These are phyloP conservation scores for Mycena indigotica DNA, from an alignment of 768 basidiomycete genomes.

Conservation along the genomic window DNA sequence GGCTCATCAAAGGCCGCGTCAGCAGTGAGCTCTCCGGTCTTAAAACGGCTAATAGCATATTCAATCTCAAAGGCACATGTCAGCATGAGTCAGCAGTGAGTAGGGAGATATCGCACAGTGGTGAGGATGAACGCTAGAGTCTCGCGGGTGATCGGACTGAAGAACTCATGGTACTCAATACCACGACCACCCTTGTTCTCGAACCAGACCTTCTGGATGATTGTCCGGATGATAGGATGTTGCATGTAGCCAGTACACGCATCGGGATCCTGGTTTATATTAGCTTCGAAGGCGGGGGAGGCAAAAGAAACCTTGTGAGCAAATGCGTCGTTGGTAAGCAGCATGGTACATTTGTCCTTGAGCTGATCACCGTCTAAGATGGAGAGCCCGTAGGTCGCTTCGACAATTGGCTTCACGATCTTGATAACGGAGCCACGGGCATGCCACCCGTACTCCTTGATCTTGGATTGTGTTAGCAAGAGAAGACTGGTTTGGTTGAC, in stretches of 20 bases:
- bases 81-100: not conserved
- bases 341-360: not conserved
- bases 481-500: not conserved
- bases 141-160: not conserved
- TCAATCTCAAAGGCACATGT: not conserved
- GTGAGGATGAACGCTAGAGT: not conserved
- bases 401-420: constrained; percentile 1
- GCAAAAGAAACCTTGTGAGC: constrained; percentile 4
- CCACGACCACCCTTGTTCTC: not conserved
- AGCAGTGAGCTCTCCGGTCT: not conserved
- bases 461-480: not conserved
- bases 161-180: not conserved
- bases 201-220: not conserved
- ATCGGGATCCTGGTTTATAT: not conserved
- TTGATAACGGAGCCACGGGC: constrained; percentile 6
- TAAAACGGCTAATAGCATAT: not conserved
- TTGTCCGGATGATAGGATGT: not conserved
- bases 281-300: not conserved
- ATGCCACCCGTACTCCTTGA: constrained; percentile 6
- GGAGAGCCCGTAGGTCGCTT: constrained; percentile 1
- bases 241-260: not conserved
- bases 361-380: too few species aligned
- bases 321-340: not conserved
- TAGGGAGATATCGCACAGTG: not conserved
- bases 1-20: not conserved